These are phyloP conservation scores for Monosporascus sp. DNA, from an alignment of 2,329 filamentous ascomycete genomes.

Conservation along the genomic window DNA sequence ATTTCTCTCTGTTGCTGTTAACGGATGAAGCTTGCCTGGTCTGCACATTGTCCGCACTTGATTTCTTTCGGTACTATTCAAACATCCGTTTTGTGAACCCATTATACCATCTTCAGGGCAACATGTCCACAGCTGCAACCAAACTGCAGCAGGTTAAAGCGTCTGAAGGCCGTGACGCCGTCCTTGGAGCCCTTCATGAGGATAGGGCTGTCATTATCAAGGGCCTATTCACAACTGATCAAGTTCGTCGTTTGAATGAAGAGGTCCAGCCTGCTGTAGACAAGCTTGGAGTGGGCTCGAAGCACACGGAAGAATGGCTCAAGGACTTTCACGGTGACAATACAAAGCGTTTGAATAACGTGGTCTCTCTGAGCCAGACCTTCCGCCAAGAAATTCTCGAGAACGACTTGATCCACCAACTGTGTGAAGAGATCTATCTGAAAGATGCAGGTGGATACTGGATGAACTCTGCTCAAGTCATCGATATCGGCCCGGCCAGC, in stretches of 20 bases:
- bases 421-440: conserved; percentile 19
- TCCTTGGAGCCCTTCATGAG: conserved; percentile 9
- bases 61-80: not conserved
- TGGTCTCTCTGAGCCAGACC: conserved; percentile 18
- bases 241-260: conserved; percentile 16
- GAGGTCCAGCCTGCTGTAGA: conserved; percentile 19
- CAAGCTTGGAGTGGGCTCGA: conserved; percentile 11
- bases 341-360: conserved; percentile 20
- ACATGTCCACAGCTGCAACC: conserved; percentile 4
- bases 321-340: conserved; percentile 20
- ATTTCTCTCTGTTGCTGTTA: not conserved
- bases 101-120: not conserved
- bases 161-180: conserved; percentile 7
- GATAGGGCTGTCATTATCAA: conserved; percentile 25
- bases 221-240: conserved; percentile 16
- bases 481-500: conserved; percentile 19
- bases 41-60: not conserved
- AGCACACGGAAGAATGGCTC: conserved; percentile 16
- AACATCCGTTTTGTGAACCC: not conserved
- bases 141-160: conserved; percentile 10
- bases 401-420: conserved; percentile 22
- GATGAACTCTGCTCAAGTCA: conserved; percentile 18
- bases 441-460: conserved; percentile 23
- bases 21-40: not conserved
- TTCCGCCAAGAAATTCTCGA: conserved; percentile 25